phyloP scores from a whole-genome alignment of 2,329 filamentous ascomycete genomes.

The Thielaviopsis ethacetica region DNA sequence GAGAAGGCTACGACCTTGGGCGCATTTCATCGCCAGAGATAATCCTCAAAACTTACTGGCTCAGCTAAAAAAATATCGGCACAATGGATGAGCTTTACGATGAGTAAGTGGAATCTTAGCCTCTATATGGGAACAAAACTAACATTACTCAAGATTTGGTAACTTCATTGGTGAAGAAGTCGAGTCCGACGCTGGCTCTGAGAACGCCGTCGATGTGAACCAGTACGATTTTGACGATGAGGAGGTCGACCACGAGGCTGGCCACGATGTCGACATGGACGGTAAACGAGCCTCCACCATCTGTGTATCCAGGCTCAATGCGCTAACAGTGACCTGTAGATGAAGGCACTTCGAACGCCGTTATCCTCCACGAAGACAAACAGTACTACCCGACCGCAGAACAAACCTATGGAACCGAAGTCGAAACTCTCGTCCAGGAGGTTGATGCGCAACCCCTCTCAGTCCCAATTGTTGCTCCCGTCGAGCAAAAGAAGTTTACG shows the following conservation, averaged over 20 bases:
- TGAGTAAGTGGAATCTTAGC: slow-evolving; percentile 41
- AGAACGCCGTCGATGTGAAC: slow-evolving; percentile 54
- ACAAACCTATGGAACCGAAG: slow-evolving; percentile 85
- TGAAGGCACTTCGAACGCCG: slow-evolving; percentile 84
- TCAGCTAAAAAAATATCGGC: slow-evolving; percentile 5
- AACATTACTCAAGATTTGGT: slow-evolving; percentile 51
- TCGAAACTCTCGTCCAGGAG: slow-evolving; percentile 91
- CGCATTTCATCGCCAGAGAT: neutral
- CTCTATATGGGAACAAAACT: neutral
- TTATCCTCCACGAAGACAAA: slow-evolving; percentile 97
- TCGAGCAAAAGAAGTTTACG: slow-evolving; percentile 91
- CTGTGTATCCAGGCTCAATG: neutral
- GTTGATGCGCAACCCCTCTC: slow-evolving; percentile 89
- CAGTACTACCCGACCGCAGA: slow-evolving; percentile 98
- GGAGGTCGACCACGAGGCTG: slow-evolving; percentile 38
- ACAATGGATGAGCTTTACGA: slow-evolving; percentile 93
- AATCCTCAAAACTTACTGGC: neutral
- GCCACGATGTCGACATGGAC: slow-evolving; percentile 90
- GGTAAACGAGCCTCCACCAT: slow-evolving; percentile 34
- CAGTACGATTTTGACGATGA: slow-evolving; percentile 75
- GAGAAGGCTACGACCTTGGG: neutral
- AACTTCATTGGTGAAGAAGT: slow-evolving; percentile 94
- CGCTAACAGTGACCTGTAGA: slow-evolving; percentile 11
- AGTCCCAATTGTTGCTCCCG: slow-evolving; percentile 82
- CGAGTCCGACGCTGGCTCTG: slow-evolving; percentile 71